Conservation (phyloP, 176 grass and related monocot genomes). For the Aegilops umbellulata region DNA sequence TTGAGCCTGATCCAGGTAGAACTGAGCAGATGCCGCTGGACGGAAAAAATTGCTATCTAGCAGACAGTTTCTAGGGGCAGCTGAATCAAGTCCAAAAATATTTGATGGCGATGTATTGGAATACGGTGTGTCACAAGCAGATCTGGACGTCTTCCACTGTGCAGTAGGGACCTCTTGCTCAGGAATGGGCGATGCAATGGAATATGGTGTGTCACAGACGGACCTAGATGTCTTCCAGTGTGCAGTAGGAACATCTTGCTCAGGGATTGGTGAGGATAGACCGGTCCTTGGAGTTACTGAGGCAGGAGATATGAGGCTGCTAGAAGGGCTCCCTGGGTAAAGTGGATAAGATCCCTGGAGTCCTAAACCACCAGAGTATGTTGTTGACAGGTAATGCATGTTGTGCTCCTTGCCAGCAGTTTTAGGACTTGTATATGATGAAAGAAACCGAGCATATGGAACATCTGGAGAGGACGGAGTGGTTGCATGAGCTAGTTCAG, state of each 20-base stretch:
- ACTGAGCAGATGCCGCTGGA: slow-evolving; percentile 69
- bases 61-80: slow-evolving; percentile 70
- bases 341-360: slow-evolving; percentile 71
- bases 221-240: slow-evolving; percentile 72
- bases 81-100: slow-evolving; percentile 71
- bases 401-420: slow-evolving; percentile 55
- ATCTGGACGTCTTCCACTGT: slow-evolving; percentile 71
- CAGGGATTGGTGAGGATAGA: slow-evolving; percentile 76
- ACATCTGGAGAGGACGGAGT: slow-evolving; percentile 93
- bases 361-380: slow-evolving; percentile 59
- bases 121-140: slow-evolving; percentile 79
- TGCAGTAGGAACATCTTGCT: slow-evolving; percentile 58
- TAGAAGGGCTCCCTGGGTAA: slow-evolving; percentile 79
- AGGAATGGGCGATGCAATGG: slow-evolving; percentile 54
- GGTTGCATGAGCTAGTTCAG: slow-evolving; percentile 76
- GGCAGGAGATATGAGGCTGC: slow-evolving; percentile 87
- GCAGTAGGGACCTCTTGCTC: slow-evolving; percentile 54
- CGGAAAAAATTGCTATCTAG: slow-evolving; percentile 71
- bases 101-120: slow-evolving; percentile 61
- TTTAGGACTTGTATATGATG: slow-evolving; percentile 64
- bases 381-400: slow-evolving; percentile 52
- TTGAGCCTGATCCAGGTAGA: slow-evolving; percentile 93
- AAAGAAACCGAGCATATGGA: slow-evolving; percentile 79
- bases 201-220: slow-evolving; percentile 73
- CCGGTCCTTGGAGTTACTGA: slow-evolving; percentile 86